Evolutionary conservation across 192 early-diverging fungal species (phyloP), one percentile per base, ranked within the genome.

Genomic region (Backusella tuberculispora): DNA sequence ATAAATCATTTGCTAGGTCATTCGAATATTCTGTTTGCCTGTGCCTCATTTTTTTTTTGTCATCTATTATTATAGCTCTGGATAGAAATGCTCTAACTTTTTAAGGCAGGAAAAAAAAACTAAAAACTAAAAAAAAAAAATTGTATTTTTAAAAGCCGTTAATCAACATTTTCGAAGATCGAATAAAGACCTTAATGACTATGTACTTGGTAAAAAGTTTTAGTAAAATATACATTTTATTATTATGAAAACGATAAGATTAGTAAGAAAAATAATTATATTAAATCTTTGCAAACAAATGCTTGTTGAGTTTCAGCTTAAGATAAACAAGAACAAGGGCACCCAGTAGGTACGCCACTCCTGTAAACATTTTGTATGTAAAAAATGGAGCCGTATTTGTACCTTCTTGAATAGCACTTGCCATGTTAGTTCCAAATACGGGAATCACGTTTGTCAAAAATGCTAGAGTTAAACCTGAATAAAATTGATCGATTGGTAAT

Each of bases 291-390:
- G 66, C 76, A 53, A 72, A 73, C 0, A 68, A 7, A 9, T 68
- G 44, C 12, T 66, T 43, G 34, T 73, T 68, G 8, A 78, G 15
- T 53, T 72, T 53, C 3, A 78, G 48, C 48, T 73, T 78, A 19
- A 78, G 47, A 14, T 44, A 34, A 44, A 67, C 8, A 14, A 78
- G 26, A 45, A 78, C 12, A 17, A 66, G 0, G 1, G 65, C 63
- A 4, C 41, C 69, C 7, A 68, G 5, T 2, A 73, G n/a, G 56
- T 78, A 78, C 13, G 64, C 29, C 13, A 69, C 71, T 37, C 80
- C 76, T 21, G 78, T 63, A 76, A 81, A 87, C 76, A 87, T 78
- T 73, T 83, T 81, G 14, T 85, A 73, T 34, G 76, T 73, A 65
- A 84, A 77, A 13, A 66, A 78, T 0, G 77, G 63, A 21, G 73